Conservation (phyloP, 768 basidiomycete genomes). For the Leccinellum rugosiceps region DNA sequence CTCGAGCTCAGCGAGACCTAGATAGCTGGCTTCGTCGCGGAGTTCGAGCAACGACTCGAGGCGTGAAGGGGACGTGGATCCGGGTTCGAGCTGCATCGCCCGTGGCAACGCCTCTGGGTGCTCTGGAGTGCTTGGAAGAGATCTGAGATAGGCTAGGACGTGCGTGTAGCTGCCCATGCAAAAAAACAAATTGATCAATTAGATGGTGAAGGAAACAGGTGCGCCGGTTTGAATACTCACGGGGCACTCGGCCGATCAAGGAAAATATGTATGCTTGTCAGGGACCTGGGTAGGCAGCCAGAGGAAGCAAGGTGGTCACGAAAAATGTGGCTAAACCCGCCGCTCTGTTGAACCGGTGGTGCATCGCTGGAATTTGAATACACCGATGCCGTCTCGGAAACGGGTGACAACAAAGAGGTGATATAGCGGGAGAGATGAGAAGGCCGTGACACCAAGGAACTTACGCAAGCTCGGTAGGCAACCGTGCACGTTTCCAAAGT, state of each 20-base stretch:
- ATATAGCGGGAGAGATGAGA: slow-evolving; percentile 64
- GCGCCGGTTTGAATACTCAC: slow-evolving; percentile 43
- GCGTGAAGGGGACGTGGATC: slow-evolving; percentile 41
- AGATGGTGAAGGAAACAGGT: slow-evolving; percentile 1
- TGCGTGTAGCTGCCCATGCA: slow-evolving; percentile 55
- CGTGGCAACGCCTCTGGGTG: slow-evolving; percentile 57
- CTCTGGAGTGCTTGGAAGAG: slow-evolving; percentile 44
- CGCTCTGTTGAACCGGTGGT: slow-evolving; percentile 15
- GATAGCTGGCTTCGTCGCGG: slow-evolving; percentile 74
- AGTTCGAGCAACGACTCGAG: slow-evolving; percentile 71
- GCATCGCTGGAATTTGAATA: slow-evolving; percentile 50
- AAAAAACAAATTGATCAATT: not conserved
- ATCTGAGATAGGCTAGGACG: slow-evolving; percentile 69
- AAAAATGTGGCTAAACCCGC: slow-evolving; percentile 49
- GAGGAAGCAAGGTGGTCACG: slow-evolving; percentile 61
- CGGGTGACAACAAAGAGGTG: slow-evolving; percentile 39
- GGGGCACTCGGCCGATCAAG: slow-evolving; percentile 77
- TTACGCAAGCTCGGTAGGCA: slow-evolving; percentile 62
- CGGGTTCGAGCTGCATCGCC: slow-evolving; percentile 50
- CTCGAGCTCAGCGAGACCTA: slow-evolving; percentile 64
- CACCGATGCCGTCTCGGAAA: slow-evolving; percentile 52
- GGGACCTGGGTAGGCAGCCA: slow-evolving; percentile 46
- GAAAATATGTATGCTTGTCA: slow-evolving; percentile 63
- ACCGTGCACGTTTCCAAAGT: slow-evolving; percentile 71
- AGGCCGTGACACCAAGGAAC: slow-evolving; percentile 64